Conservation (phyloP, 2,329 filamentous ascomycete species). For the Pseudogymnoascus sp. region DNA sequence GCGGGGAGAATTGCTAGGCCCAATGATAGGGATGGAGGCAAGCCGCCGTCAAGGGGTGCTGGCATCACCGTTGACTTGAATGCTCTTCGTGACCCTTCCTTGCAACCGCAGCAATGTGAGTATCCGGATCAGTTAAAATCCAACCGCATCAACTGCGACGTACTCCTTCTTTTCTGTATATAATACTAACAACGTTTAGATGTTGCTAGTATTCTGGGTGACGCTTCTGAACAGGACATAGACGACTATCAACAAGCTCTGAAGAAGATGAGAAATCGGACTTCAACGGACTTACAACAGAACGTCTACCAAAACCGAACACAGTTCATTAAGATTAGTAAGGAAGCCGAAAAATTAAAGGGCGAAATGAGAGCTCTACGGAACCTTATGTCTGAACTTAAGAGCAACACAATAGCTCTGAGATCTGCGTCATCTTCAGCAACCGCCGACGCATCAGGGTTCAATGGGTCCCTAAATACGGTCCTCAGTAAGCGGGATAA, state of each 20-base stretch:
- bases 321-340: slow-evolving; percentile 98
- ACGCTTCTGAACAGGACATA: slow-evolving; percentile 29
- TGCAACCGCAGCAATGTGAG: slow-evolving; percentile 72
- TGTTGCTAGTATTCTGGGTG: slow-evolving; percentile 33
- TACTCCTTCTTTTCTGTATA: neutral
- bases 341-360: slow-evolving; percentile 97
- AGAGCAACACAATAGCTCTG: slow-evolving; percentile 63
- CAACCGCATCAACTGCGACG: neutral
- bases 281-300: slow-evolving; percentile 69
- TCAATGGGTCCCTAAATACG: slow-evolving; percentile 45
- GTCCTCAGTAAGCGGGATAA: slow-evolving; percentile 66
- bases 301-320: slow-evolving; percentile 96
- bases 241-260: slow-evolving; percentile 26
- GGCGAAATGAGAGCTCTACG: slow-evolving; percentile 87
- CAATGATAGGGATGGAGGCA: slow-evolving; percentile 21
- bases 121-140: slow-evolving; percentile 12
- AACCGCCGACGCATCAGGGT: slow-evolving; percentile 41
- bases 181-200: slow-evolving; percentile 14
- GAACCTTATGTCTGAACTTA: slow-evolving; percentile 88
- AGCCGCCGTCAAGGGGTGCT: slow-evolving; percentile 31
- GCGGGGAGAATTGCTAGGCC: slow-evolving; percentile 41
- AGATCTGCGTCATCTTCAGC: slow-evolving; percentile 50
- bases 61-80: slow-evolving; percentile 67
- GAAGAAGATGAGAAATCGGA: slow-evolving; percentile 24
- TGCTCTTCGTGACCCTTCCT: slow-evolving; percentile 69